Evolutionary conservation across 306 rosid genomes (phyloP), one percentile per base, ranked within the genome.

Genomic region (Hylodesmum podocarpum): DNA sequence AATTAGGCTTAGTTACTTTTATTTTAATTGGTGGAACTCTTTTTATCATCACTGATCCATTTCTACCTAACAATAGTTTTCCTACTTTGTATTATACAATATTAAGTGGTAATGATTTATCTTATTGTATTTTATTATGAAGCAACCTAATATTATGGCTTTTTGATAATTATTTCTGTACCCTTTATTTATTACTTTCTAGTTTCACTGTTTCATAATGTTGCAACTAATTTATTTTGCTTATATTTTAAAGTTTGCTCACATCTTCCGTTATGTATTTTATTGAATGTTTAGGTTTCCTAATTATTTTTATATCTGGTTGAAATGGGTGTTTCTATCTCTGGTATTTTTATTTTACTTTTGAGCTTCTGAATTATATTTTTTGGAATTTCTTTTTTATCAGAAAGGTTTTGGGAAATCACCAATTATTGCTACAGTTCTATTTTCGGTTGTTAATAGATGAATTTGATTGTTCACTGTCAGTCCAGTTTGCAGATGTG

Each of bases 301-400:
- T 18, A 18, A 25, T 24, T 53, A 53, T 57, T 13, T 13, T 24
- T 53, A 53, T 57, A 18, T 13, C 15, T 33, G 16, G 65, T 74
- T 47, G 69, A 70, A 39, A 81, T 66, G 53, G 34, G 29, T 80
- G 11, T 72, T 79, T 44, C 37, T 71, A 10, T 37, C 22, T 40
- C 49, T 34, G 1, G 51, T 9, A 16, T 34, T 64, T 36, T 36
- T 64, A 64, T 63, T 5, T 34, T 2, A 19, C 31, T 70, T 61
- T n/a, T 44, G 43, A 33, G 72, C 12, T 6, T 4, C 66, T 22
- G 29, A 43, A 22, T 44, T 41, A 64, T 53, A 61, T 58, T 34
- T 34, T 29, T 72, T 54, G 41, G 27, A 19, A 4, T 24, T 54
- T 53, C 31, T 13, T 15, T 44, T 13, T 24, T 3, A 9, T 55